Evolutionary conservation across 2,329 filamentous ascomycete species (phyloP), one percentile per base, ranked within the genome.

Genomic region (Meredithiella fracta): DNA sequence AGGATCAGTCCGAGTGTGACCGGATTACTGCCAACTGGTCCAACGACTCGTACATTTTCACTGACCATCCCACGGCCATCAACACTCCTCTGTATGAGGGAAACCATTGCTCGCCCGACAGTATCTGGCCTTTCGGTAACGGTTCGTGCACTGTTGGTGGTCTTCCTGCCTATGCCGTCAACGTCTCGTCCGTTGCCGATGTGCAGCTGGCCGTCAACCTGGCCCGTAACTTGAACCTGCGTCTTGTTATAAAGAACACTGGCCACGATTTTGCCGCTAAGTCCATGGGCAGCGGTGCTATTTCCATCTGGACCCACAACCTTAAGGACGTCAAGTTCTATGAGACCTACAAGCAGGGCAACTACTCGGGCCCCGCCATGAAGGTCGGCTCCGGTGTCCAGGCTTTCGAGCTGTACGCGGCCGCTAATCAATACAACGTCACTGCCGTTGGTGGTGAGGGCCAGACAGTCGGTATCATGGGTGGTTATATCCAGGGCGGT

Each of bases 401-500:
- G 44, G 75, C 68, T 0, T 67, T 63, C 23, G 75, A 81, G 40
- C 68, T 69, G 0, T 67, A 73, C 37, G 62, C 64, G 20, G 54
- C 54, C 49, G 65, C 67, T 9, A 70, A 72, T 1, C 54, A 69
- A 47, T 57, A 62, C 0, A 51, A 65, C 34, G 56, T 60, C 31
- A 59, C 58, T 20, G 54, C 58, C 31, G 55, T 60, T n/a, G 56
- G 53, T 31, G 58, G 58, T 8, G 59, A 57, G 47, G 69, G 72
- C 34, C 59, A 75, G 1, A 73, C 72, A 1, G 76, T 80, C 5
- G 76, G 76, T 2, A 61, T 75, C 6, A 72, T 73, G 0, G 78
- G 78, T 29, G 77, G 77, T 1, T 81, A 75, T 60, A 72, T 68
- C 8, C 75, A 78, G 64, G 77, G 76, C 9, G 78, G 75, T 25